Percentiles rank a stretch among this genome's conserved stretches.
These are phyloP conservation scores for Forsythia viridissima DNA, from an alignment of 257 asterid genomes.

Conservation along the genomic window DNA sequence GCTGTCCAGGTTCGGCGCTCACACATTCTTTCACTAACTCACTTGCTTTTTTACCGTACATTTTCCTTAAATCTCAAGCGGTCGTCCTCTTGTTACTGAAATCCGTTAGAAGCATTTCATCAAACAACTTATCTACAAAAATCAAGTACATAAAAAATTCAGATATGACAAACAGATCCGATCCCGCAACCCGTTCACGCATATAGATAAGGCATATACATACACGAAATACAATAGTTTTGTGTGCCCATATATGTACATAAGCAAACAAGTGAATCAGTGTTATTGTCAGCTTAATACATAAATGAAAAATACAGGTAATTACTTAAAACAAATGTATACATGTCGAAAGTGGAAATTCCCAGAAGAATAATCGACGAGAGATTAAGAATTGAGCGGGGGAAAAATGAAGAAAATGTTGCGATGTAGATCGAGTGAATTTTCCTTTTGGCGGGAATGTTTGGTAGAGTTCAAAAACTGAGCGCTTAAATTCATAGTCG, in stretches of 20 bases:
- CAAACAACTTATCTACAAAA: conserved; percentile 32
- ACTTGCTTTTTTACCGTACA: conserved; percentile 76
- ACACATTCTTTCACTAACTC: conserved; percentile 78
- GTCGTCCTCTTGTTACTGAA: conserved; percentile 21
- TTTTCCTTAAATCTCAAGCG: conserved; percentile 25
- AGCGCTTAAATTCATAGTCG: no score
- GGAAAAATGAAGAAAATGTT: no score
- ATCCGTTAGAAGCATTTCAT: conserved; percentile 40
- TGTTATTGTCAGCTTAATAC: no score
- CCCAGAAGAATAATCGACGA: not conserved
- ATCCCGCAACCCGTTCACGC: not conserved
- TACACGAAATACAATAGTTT: not conserved
- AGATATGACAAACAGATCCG: not conserved
- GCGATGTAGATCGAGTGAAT: no score
- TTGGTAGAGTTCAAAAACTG: no score
- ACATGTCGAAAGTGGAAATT: not conserved
- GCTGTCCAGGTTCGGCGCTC: conserved; percentile 70
- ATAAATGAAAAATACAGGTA: not conserved
- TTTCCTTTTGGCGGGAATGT: no score
- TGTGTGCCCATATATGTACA: not conserved
- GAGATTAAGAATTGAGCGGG: not conserved
- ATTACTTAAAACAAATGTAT: not conserved
- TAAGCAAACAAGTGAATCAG: not conserved
- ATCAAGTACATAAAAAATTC: not conserved
- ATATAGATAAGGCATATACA: not conserved